Evolutionary conservation across 1,139 yeast genomes (phyloP), one percentile per base, ranked within the genome.

Genomic region (Citeromyces hawaiiensis): DNA sequence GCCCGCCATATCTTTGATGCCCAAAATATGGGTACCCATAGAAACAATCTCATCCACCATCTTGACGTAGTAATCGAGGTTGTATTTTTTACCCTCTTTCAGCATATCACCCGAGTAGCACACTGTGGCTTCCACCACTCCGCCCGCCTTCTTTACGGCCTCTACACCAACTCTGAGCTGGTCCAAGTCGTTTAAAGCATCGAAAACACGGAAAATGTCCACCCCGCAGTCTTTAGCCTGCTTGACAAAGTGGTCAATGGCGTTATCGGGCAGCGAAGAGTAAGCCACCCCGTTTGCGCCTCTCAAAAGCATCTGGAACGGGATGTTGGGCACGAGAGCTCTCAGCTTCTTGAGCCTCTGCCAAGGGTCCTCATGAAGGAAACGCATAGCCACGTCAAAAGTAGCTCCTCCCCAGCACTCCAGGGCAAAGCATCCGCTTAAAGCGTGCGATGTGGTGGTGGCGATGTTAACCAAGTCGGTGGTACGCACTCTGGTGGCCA

Each of bases 381-480:
- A 93, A 63, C 98, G 77, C 97, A 91, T 88, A 45, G 96, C 83
- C 42, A 91, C 98, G 58, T 91, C 99, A 55, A 91, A 91, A 29
- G 99, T 91, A 42, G 99, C 98, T 64, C 99, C 99, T 64, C 99
- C 99, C 99, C 99, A 91, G 68, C 97, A 91, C 67, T 91, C 99
- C 42, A 91, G 69, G 13, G 98, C 93, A 61, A 86, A 93, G 1
- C 95, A 94, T 44, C 94, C 93, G 47, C 82, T 65, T 52, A 87
- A 65, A 16, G 96, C 98, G 56, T 83, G 79, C 2, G 96, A 85
- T 27, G 99, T 91, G 40, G 94, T 76, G 43, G 88, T 91, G 18
- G 98, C 98, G 65, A 93, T 85, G 48, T 87, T 83, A 43, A 81
- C 67, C 54, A 91, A 67, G 60, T 91, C 99, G 52, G 83, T 73